Evolutionary conservation across 805 yeast species (phyloP).

Genomic region (Cyberlindnera meyerae): DNA sequence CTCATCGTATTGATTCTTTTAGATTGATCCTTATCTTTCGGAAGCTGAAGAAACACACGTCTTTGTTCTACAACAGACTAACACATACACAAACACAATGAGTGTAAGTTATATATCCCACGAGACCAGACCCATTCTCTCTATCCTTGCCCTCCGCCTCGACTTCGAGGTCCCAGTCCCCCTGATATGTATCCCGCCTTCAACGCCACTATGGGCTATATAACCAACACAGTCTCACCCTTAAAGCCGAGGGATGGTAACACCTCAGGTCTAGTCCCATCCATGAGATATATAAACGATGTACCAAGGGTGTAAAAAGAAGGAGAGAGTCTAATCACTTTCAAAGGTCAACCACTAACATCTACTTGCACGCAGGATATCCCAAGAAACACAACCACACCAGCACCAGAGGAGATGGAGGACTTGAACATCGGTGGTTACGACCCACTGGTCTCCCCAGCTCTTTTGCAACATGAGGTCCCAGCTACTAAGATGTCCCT

Average conservation of each 20-base stretch:
- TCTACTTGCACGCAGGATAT: slow-evolving; percentile 4
- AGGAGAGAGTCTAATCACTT: no score
- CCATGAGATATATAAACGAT: no score
- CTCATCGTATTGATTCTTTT: no score
- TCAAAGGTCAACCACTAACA: neutral
- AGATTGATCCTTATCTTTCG: no score
- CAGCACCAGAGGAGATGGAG: slow-evolving; percentile 40
- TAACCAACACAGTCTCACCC: no score
- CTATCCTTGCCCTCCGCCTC: no score
- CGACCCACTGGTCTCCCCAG: slow-evolving; percentile 94
- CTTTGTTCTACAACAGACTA: neutral
- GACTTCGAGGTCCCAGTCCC: neutral
- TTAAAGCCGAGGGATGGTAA: no score
- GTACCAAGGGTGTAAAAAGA: no score
- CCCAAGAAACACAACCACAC: slow-evolving; percentile 9
- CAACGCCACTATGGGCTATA: neutral
- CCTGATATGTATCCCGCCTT: neutral
- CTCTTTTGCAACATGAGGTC: slow-evolving; percentile 78
- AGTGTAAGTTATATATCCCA: slow-evolving; percentile 5
- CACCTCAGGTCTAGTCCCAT: neutral
- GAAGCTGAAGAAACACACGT: no score
- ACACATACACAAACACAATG: slow-evolving; percentile 1
- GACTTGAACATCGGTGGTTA: slow-evolving; percentile 80
- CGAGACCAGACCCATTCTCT: no score
- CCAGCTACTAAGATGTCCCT: slow-evolving; percentile 55